Evolutionary conservation across 164 flowering plant species (phyloP), one percentile per base, ranked within the genome.

Genomic region (Litsea cubeba): DNA sequence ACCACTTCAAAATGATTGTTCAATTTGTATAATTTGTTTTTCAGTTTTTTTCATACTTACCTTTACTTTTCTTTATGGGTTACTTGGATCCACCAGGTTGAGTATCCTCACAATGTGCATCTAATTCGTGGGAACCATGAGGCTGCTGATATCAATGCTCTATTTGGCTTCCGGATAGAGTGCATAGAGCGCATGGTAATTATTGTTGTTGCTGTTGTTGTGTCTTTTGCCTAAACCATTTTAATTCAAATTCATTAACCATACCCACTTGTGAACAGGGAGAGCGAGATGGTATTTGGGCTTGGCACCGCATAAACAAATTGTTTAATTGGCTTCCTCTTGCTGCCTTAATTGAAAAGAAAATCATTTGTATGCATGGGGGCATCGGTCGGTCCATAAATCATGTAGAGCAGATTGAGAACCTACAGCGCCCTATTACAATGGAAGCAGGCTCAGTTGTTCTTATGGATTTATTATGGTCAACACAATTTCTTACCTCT

Each of bases 361-460:
- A 96, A 82, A 96, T 96, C 28, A 92, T 96, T 63, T 96, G 99
- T 80, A 96, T 96, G 99, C 99, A 96, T 85, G 99, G 99, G 83
- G 99, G 99, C 72, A 96, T 96, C 82, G 99, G 99, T 62, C 92
- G 97, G 65, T 96, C 99, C 40, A 96, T 96, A 76, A 96, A 92
- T 87, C 98, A 94, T 81, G 85, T 96, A 35, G 97, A 96, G 65
- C 99, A 96, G 78, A 94, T 96, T 73, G 98, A 96, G 80, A 90
- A 76, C 83, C 83, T 96, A 75, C 99, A 90, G 81, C 97, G 99
- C 26, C 99, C 99, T 18, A 96, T 96, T 73, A 87, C 98, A 35
- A 94, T 96, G 98, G 99, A 96, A 82, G 95, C 97, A 35, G 99
- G 99, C 71, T 96, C 99, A 18, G 90, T 96, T 76, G 93, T 96